A percentile compares a stretch with the other conserved stretches of the same genome.
These are phyloP conservation scores for Agastache rugosa DNA, from an alignment of 257 asterid genomes.

Conservation along the genomic window DNA sequence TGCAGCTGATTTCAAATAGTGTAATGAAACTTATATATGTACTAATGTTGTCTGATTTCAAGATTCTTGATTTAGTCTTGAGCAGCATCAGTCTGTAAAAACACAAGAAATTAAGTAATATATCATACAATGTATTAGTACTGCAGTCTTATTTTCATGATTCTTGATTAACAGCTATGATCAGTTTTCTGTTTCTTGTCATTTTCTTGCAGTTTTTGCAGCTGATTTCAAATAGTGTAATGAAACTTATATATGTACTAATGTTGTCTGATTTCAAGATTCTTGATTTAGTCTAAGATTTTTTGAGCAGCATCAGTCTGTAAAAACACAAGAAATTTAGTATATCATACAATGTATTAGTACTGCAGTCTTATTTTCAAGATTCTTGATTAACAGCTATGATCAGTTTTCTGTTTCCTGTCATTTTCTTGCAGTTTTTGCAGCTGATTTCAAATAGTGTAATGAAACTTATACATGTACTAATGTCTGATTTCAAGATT, in stretches of 20 bases:
- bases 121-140: no score
- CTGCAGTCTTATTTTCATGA: no score
- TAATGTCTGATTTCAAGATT: slow-evolving; percentile 4
- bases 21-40: background rate
- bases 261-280: background rate
- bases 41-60: background rate
- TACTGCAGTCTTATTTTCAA: background rate
- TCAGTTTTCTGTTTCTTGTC: background rate
- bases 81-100: no score
- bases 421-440: background rate
- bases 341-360: background rate
- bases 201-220: background rate
- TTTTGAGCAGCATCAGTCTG: slow-evolving; percentile 56
- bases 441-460: no score
- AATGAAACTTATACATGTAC: background rate
- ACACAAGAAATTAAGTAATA: no score
- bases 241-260: background rate
- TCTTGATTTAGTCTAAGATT: slow-evolving; percentile 22
- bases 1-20: background rate
- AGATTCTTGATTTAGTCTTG: background rate
- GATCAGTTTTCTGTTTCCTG: no score
- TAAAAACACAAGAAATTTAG: background rate
- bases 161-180: no score
- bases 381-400: background rate
- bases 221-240: background rate